phyloP scores from a whole-genome alignment of 1,284 basidiomycete genomes.

The Puccinia brachypodii region DNA sequence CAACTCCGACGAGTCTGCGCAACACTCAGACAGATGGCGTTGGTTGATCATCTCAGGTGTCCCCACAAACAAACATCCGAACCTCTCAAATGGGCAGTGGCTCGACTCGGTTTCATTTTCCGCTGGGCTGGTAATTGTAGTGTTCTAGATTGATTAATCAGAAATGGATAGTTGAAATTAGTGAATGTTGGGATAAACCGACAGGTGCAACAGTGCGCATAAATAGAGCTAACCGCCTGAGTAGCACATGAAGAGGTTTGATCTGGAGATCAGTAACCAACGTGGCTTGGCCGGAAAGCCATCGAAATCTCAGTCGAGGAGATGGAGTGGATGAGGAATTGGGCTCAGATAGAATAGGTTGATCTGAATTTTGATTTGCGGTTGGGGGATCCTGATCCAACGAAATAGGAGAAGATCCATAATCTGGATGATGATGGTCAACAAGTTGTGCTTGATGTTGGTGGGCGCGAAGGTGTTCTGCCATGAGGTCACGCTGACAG shows the following conservation, averaged over 20 bases:
- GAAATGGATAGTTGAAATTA: background rate
- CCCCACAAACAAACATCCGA: constrained; percentile 30
- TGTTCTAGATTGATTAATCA: background rate
- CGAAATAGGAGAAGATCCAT: background rate
- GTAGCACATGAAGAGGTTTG: background rate
- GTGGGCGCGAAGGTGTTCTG: constrained; percentile 17
- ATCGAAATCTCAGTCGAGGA: constrained; percentile 15
- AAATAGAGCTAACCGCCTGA: constrained; percentile 2
- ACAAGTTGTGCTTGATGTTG: constrained; percentile 13
- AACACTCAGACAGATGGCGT: background rate
- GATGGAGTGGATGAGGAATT: background rate
- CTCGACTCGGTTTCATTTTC: background rate
- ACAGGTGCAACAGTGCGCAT: background rate
- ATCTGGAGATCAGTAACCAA: background rate
- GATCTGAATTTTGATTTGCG: background rate
- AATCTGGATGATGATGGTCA: background rate
- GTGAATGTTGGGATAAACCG: background rate
- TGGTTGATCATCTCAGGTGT: constrained; percentile 11
- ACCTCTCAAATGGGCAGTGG: constrained; percentile 33
- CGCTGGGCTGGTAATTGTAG: background rate
- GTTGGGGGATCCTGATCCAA: background rate
- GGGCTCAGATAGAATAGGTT: background rate
- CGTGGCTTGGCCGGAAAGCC: constrained; percentile 1
- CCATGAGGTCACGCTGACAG: constrained; percentile 33
- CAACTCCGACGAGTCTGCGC: too few species aligned